Conservation (phyloP, 805 yeast species). For the Vanderwaltozyma polyspora region DNA sequence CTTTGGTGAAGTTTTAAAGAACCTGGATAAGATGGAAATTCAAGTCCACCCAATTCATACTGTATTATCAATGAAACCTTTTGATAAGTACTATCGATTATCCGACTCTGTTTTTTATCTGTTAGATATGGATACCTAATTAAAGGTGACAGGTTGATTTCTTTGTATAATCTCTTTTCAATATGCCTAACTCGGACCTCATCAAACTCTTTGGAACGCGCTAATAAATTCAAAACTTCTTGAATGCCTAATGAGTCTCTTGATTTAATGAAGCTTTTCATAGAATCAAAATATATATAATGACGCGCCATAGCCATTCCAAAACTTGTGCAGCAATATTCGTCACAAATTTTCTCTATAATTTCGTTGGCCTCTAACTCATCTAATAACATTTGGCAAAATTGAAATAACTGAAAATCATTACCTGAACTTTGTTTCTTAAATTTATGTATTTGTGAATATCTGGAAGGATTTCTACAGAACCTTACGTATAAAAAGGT, state of each 20-base stretch:
- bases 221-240: conserved; percentile 22
- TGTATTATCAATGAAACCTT: conserved; percentile 37
- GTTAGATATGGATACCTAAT: conserved; percentile 29
- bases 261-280: conserved; percentile 26
- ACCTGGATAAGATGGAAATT: conserved; percentile 35
- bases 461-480: conserved; percentile 31
- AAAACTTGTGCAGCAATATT: conserved; percentile 28
- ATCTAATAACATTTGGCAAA: conserved; percentile 27
- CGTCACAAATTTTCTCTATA: conserved; percentile 10
- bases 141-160: conserved; percentile 32
- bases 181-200: conserved; percentile 31
- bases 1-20: conserved; percentile 30
- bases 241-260: conserved; percentile 6
- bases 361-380: conserved; percentile 27
- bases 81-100: conserved; percentile 22
- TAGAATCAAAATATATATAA: conserved; percentile 35
- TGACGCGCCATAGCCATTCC: conserved; percentile 42
- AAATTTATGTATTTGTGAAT: conserved; percentile 23
- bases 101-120: conserved; percentile 17
- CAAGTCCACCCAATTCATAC: conserved; percentile 40
- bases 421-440: conserved; percentile 9
- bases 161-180: conserved; percentile 36
- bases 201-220: conserved; percentile 32
- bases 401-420: conserved; percentile 26
- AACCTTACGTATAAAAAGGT: conserved; percentile 41